Conservation (phyloP, 345 rosid species). For the Pugionium cornutum region DNA sequence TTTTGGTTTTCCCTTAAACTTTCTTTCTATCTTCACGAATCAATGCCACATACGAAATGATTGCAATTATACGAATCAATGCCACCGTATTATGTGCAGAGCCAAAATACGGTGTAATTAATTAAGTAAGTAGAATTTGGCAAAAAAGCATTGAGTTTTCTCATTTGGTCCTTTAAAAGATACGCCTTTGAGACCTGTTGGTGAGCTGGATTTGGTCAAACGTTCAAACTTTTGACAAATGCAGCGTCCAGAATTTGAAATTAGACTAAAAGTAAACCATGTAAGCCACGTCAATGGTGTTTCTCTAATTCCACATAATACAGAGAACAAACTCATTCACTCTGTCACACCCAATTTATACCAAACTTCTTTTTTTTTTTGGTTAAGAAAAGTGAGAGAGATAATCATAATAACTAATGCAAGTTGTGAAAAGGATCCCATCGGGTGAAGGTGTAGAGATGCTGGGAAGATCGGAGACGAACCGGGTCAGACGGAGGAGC, state of each 20-base stretch:
- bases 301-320: constrained; percentile 17
- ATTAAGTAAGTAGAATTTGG: too few species aligned
- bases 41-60: too few species aligned
- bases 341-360: not conserved
- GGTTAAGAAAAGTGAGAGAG: too few species aligned
- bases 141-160: constrained; percentile 3
- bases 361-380: too few species aligned
- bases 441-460: constrained; percentile 39
- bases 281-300: constrained; percentile 21
- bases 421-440: constrained; percentile 35
- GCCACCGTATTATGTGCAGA: too few species aligned
- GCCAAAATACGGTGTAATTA: too few species aligned
- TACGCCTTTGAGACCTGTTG: constrained; percentile 28
- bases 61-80: too few species aligned
- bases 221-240: constrained; percentile 31
- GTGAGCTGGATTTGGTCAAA: constrained; percentile 28
- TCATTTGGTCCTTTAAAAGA: not conserved
- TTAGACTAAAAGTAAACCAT: constrained; percentile 32
- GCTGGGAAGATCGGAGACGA: constrained; percentile 20
- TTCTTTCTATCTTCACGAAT: too few species aligned
- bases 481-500: constrained; percentile 26
- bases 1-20: too few species aligned
- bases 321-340: constrained; percentile 25
- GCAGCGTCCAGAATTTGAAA: constrained; percentile 10
- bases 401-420: constrained; percentile 16